These are phyloP conservation scores for Moringa oleifera DNA, from an alignment of 345 rosid species.

Conservation along the genomic window DNA sequence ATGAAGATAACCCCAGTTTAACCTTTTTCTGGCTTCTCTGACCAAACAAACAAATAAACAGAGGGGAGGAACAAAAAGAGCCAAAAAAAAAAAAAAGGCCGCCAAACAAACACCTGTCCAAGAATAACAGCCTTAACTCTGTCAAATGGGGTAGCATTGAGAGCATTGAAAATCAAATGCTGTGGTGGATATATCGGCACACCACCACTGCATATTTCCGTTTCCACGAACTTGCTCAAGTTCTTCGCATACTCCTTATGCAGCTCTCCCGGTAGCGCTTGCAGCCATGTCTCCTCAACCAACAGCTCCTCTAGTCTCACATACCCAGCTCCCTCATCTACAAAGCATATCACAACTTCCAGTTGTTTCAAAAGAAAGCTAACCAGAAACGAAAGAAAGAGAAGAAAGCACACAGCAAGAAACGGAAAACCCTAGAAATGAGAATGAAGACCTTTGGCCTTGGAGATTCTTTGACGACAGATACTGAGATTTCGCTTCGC, in stretches of 20 bases:
- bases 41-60: not conserved
- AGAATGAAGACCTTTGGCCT: slow-evolving; percentile 36
- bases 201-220: slow-evolving; percentile 33
- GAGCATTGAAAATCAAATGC: slow-evolving; percentile 73
- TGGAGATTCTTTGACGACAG: slow-evolving; percentile 52
- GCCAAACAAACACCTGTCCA: slow-evolving; percentile 51
- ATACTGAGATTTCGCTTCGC: slow-evolving; percentile 63
- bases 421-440: slow-evolving; percentile 3
- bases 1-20: no score
- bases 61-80: not conserved
- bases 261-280: slow-evolving; percentile 63
- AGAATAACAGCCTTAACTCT: slow-evolving; percentile 76
- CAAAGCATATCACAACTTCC: not conserved
- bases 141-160: slow-evolving; percentile 73
- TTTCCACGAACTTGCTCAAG: slow-evolving; percentile 55
- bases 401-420: no score
- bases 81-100: not conserved
- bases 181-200: slow-evolving; percentile 69
- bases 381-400: no score
- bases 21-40: no score
- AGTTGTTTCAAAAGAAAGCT: not conserved
- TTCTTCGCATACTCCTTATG: slow-evolving; percentile 57
- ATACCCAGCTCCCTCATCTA: slow-evolving; percentile 37
- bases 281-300: slow-evolving; percentile 79
- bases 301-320: slow-evolving; percentile 74